A percentile compares a stretch with the other conserved stretches of the same genome.
These are phyloP conservation scores for Colletotrichum spinosum DNA, from an alignment of 2,329 filamentous ascomycete genomes.

Conservation along the genomic window DNA sequence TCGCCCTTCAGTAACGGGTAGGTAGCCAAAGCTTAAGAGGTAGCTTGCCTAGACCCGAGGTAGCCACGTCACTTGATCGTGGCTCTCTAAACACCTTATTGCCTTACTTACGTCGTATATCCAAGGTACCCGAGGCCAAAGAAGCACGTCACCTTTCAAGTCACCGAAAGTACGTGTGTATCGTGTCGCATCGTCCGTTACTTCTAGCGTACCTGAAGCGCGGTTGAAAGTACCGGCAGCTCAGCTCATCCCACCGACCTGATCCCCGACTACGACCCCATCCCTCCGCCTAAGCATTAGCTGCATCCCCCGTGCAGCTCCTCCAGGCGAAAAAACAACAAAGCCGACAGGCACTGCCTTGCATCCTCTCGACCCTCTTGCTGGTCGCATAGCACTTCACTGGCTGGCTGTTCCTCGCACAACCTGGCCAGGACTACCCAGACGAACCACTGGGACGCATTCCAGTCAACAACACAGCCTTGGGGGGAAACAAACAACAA, in stretches of 20 bases:
- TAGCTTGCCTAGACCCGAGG: no score
- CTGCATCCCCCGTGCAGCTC: slow-evolving; percentile 31
- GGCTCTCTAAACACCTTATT: no score
- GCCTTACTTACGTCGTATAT: no score
- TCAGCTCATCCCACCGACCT: slow-evolving; percentile 31
- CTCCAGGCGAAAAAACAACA: slow-evolving; percentile 26
- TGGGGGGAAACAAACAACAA: slow-evolving; percentile 33
- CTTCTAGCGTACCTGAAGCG: slow-evolving; percentile 17
- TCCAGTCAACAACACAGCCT: slow-evolving; percentile 36
- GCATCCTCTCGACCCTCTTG: slow-evolving; percentile 5
- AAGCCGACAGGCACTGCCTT: slow-evolving; percentile 35
- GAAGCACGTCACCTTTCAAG: no score
- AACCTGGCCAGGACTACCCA: slow-evolving; percentile 17
- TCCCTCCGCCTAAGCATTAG: neutral
- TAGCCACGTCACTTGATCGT: no score
- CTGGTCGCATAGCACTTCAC: slow-evolving; percentile 28
- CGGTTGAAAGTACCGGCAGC: slow-evolving; percentile 17
- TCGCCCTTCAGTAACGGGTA: neutral
- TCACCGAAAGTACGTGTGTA: no score
- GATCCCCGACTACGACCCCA: slow-evolving; percentile 1
- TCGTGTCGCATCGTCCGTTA: neutral
- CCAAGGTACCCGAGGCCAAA: no score
- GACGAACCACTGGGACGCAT: slow-evolving; percentile 33
- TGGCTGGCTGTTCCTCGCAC: slow-evolving; percentile 15
- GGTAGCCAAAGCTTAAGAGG: no score